Conservation (phyloP, 208 protist species). For the Herpetomonas samuelpessoai region DNA sequence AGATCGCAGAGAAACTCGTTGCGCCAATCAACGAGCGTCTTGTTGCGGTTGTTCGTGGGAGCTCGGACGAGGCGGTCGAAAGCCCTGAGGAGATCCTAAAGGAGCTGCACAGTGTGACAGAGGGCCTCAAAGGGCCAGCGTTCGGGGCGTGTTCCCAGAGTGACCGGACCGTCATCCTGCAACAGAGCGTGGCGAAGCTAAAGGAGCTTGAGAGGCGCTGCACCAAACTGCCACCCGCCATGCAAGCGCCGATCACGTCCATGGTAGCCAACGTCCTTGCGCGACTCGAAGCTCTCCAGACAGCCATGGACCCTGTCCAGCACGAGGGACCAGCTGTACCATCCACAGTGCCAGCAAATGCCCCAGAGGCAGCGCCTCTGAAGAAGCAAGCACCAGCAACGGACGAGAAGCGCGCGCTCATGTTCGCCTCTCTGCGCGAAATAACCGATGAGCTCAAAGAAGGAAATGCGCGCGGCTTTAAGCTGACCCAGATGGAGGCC, state of each 20-base stretch:
- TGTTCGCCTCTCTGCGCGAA: constrained; percentile 27
- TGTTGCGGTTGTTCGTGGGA: constrained; percentile 8
- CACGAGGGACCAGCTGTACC: constrained; percentile 1
- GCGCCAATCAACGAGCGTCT: constrained; percentile 40
- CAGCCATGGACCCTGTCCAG: background rate
- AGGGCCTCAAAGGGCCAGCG: constrained; percentile 30
- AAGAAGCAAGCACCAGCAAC: constrained; percentile 3
- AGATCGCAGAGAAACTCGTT: constrained; percentile 31
- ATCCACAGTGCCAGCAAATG: too few relatives aligned
- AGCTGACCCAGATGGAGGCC: constrained; percentile 19
- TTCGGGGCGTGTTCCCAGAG: constrained; percentile 25
- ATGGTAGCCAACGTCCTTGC: background rate
- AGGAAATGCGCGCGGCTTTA: constrained; percentile 12
- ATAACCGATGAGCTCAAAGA: constrained; percentile 30
- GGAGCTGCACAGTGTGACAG: constrained; percentile 35
- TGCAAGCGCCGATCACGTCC: background rate
- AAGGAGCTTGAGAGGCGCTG: constrained; percentile 1
- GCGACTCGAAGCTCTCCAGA: background rate
- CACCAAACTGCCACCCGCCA: background rate
- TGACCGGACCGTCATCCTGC: constrained; percentile 23
- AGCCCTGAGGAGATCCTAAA: background rate
- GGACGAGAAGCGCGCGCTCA: constrained; percentile 10
- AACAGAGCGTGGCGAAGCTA: constrained; percentile 21
- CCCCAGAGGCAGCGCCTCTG: constrained; percentile 1
- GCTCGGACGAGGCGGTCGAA: background rate